A percentile compares a stretch with the other conserved stretches of the same genome.
Evolutionary conservation across 495 filamentous ascomycete genomes (phyloP).

Genomic region (Daldinia grandis): DNA sequence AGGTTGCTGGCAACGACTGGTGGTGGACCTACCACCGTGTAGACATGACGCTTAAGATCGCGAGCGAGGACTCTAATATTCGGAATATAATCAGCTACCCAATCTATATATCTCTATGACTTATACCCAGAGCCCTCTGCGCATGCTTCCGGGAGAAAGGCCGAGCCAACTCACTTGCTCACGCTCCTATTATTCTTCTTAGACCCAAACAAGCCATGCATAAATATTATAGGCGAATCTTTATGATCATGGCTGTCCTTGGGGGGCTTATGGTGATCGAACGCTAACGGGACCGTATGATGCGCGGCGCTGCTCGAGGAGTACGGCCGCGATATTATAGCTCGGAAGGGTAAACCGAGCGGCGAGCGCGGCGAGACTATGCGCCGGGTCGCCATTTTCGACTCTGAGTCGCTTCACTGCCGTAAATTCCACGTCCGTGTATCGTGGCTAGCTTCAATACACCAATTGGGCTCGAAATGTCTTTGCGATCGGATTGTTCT

Average conservation of each 20-base stretch:
- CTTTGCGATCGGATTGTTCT: neutral
- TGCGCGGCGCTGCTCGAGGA: conserved; percentile 7
- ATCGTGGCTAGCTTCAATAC: neutral
- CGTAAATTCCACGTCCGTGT: too few relatives aligned
- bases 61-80: conserved; percentile 75
- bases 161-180: conserved; percentile 78
- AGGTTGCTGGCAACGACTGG: neutral
- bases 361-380: conserved; percentile 28
- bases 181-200: conserved; percentile 96
- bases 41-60: conserved; percentile 82
- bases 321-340: conserved; percentile 28
- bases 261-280: conserved; percentile 66
- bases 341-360: conserved; percentile 17
- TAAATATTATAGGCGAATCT: conserved; percentile 78
- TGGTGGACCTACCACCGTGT: conserved; percentile 72
- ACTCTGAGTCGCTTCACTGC: neutral
- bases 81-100: conserved; percentile 16
- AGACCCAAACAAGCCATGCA: conserved; percentile 95
- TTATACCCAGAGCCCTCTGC: neutral
- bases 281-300: conserved; percentile 57
- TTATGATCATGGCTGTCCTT: conserved; percentile 47
- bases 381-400: conserved; percentile 34
- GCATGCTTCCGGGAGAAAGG: neutral
- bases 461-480: neutral
- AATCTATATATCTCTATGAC: neutral